Conservation (phyloP, 768 basidiomycete species). For the Tulasnella sp. region DNA sequence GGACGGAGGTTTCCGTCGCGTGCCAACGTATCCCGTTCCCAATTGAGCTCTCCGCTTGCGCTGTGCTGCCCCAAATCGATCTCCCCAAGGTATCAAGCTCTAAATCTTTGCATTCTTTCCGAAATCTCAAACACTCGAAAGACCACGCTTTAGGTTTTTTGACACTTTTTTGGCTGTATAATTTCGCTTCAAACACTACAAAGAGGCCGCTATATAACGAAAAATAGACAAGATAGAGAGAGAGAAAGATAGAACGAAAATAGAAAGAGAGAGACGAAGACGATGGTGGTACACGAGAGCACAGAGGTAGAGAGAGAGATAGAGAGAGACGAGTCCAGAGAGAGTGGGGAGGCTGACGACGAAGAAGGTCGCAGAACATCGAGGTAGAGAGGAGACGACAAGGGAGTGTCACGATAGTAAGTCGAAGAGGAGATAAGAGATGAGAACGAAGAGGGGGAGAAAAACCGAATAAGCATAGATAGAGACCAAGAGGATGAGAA, state of each 20-base stretch:
- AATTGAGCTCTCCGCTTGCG: no score
- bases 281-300: neutral
- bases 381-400: neutral
- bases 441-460: neutral
- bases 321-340: neutral
- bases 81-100: no score
- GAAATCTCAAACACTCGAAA: neutral
- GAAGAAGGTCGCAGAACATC: neutral
- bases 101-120: no score
- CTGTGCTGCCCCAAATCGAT: no score
- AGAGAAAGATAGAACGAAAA: neutral
- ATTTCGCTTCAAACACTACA: neutral
- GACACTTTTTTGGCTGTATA: neutral
- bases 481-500: neutral
- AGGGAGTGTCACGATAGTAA: conserved; percentile 10
- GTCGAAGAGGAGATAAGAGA: neutral
- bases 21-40: no score
- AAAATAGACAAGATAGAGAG: neutral
- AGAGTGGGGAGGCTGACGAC: neutral
- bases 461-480: neutral
- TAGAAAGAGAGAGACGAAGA: neutral
- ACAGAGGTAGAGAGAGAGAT: neutral
- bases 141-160: neutral
- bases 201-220: neutral
- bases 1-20: no score